A percentile compares a stretch with the other conserved stretches of the same genome.
phyloP scores from a whole-genome alignment of 164 flowering plant genomes.

The Buxus sempervirens region DNA sequence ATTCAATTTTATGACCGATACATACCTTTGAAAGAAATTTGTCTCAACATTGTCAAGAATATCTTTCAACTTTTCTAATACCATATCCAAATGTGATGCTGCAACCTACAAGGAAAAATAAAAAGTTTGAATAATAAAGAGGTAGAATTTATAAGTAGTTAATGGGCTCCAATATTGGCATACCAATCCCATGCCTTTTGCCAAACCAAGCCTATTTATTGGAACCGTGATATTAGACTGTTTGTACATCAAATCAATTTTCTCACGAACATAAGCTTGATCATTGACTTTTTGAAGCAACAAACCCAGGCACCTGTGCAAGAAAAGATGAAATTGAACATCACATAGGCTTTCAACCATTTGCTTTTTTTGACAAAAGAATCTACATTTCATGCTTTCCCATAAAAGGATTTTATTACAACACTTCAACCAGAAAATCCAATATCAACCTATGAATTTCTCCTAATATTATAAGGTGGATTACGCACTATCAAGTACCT shows the following conservation, averaged over 20 bases:
- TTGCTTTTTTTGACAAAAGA: too few relatives aligned
- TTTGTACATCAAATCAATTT: conserved; percentile 88
- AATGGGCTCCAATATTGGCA: neutral
- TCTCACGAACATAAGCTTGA: conserved; percentile 63
- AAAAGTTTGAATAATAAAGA: neutral
- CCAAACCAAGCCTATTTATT: conserved; percentile 82
- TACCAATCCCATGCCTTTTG: conserved; percentile 99
- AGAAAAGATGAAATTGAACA: conserved; percentile 9
- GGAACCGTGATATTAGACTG: conserved; percentile 74
- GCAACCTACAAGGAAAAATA: conserved; percentile 59
- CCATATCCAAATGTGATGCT: conserved; percentile 94
- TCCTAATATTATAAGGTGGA: neutral
- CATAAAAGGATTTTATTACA: neutral
- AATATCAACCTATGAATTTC: neutral
- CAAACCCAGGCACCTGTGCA: conserved; percentile 76
- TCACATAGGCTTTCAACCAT: too few relatives aligned
- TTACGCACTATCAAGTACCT: too few relatives aligned
- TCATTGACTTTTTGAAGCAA: conserved; percentile 88
- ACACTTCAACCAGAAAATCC: neutral
- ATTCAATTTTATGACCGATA: neutral
- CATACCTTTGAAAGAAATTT: conserved; percentile 64
- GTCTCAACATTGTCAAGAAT: conserved; percentile 80
- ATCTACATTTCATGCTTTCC: neutral
- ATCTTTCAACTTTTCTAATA: conserved; percentile 78
- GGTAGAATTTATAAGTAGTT: neutral